Conservation (phyloP, 345 rosid genomes). For the Eucalyptus dawsonii region DNA sequence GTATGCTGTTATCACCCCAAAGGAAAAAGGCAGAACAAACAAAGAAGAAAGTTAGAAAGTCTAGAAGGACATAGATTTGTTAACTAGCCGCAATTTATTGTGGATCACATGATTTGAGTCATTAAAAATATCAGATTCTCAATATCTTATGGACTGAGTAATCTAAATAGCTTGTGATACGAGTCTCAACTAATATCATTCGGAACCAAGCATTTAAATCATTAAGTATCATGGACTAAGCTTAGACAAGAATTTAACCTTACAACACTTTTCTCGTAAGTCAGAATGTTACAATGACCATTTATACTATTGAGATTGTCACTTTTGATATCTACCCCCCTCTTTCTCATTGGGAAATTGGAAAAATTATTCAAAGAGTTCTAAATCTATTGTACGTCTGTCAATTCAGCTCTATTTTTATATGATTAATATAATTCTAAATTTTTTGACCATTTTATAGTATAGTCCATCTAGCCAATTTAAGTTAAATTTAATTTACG, state of each 20-base stretch:
- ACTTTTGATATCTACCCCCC: no score
- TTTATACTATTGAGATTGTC: no score
- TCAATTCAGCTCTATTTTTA: background rate
- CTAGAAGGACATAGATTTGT: background rate
- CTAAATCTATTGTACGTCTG: accelerated
- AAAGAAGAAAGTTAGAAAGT: background rate
- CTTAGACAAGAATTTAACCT: no score
- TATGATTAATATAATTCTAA: background rate
- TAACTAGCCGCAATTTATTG: no score
- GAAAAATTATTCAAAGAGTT: no score
- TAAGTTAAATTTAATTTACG: background rate
- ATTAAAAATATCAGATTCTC: background rate
- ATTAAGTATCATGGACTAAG: no score
- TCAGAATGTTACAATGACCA: no score
- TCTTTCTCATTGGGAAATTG: no score
- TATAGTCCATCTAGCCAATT: background rate
- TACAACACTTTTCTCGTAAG: no score
- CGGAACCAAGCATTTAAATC: no score
- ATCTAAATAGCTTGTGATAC: no score
- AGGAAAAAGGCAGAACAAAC: background rate
- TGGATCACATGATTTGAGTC: background rate
- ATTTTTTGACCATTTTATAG: background rate
- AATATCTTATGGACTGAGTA: background rate
- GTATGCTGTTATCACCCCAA: background rate
- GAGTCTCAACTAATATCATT: no score